A percentile compares a stretch with the other conserved stretches of the same genome.
Evolutionary conservation across 2,329 filamentous ascomycete genomes (phyloP).

Genomic region (Fusarium penzigii): DNA sequence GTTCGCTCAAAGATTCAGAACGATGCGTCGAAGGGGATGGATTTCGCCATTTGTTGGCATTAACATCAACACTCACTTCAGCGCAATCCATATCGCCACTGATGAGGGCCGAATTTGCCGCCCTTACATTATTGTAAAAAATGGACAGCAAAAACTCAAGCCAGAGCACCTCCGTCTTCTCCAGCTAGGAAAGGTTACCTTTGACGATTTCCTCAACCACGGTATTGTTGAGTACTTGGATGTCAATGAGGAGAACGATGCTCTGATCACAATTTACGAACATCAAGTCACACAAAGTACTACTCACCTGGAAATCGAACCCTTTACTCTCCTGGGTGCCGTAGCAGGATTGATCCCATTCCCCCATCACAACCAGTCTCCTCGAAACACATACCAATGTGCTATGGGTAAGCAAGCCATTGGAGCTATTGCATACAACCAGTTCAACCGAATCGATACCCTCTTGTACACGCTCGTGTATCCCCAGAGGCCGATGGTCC

Average conservation of each 20-base stretch:
- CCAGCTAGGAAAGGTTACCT: constrained; percentile 80
- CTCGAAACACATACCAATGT: constrained; percentile 97
- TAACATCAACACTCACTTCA: constrained; percentile 91
- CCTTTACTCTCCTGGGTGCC: constrained; percentile 93
- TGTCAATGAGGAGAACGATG: constrained; percentile 97
- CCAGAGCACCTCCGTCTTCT: constrained; percentile 77
- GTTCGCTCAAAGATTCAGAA: constrained; percentile 83
- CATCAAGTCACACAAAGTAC: constrained; percentile 78
- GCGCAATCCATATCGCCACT: constrained; percentile 90
- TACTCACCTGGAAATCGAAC: constrained; percentile 96
- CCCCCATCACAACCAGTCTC: constrained; percentile 98
- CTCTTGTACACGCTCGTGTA: constrained; percentile 96
- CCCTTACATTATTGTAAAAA: constrained; percentile 92
- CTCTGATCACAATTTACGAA: constrained; percentile 89
- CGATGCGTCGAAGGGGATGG: constrained; percentile 82
- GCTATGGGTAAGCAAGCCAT: constrained; percentile 99
- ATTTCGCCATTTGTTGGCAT: constrained; percentile 97
- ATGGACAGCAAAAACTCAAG: constrained; percentile 79
- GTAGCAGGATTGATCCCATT: constrained; percentile 97
- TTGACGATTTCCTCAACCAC: constrained; percentile 89
- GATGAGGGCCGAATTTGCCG: constrained; percentile 97
- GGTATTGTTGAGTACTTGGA: constrained; percentile 96
- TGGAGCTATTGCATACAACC: constrained; percentile 96
- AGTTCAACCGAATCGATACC: constrained; percentile 95
- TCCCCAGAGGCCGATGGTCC: constrained; percentile 95